Conservation (phyloP, 768 basidiomycete genomes). For the Sarcodon aspratus region DNA sequence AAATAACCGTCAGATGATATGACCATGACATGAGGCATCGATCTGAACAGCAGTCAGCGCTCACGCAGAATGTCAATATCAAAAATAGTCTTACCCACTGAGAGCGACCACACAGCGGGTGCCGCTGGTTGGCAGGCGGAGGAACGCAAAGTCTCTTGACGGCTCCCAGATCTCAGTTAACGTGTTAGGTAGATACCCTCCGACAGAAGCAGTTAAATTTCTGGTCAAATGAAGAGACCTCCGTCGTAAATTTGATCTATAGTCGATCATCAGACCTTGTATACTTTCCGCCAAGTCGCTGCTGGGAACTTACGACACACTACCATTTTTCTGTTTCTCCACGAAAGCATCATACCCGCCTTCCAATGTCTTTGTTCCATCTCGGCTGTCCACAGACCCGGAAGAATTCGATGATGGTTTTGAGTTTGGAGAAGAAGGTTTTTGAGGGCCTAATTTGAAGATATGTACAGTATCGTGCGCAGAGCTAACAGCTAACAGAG, state of each 20-base stretch:
- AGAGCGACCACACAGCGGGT: conserved; percentile 82
- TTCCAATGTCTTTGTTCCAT: conserved; percentile 43
- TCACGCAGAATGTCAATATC: background rate
- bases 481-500: conserved; percentile 80
- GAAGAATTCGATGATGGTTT: conserved; percentile 42
- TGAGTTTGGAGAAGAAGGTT: conserved; percentile 9
- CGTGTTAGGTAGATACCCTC: conserved; percentile 79
- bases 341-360: conserved; percentile 83
- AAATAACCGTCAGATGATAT: conserved; percentile 93
- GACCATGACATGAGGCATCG: conserved; percentile 95
- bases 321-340: conserved; percentile 57
- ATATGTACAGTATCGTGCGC: conserved; percentile 96
- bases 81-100: conserved; percentile 51
- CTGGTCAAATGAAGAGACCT: conserved; percentile 70
- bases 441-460: conserved; percentile 65
- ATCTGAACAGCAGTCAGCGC: conserved; percentile 30
- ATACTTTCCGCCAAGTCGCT: background rate
- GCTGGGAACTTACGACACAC: conserved; percentile 37
- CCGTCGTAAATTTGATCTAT: conserved; percentile 42
- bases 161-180: conserved; percentile 98
- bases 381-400: conserved; percentile 53
- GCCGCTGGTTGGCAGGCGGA: conserved; percentile 71
- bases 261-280: background rate
- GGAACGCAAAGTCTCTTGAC: conserved; percentile 83
- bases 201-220: conserved; percentile 64